Evolutionary conservation across 306 rosid species (phyloP), one percentile per base, ranked within the genome.

Genomic region (Parietaria judaica): DNA sequence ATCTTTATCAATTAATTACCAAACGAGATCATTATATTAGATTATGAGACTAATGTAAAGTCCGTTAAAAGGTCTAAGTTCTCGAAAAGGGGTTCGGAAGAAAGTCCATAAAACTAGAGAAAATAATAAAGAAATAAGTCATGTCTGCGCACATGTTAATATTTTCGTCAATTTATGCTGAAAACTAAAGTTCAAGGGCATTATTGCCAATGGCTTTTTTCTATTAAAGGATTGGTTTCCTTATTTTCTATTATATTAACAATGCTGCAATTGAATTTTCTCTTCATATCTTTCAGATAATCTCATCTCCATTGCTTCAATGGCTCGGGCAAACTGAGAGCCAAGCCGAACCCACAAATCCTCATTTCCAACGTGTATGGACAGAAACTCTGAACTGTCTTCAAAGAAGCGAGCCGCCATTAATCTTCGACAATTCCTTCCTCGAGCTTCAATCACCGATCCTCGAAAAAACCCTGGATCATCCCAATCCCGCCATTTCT

Each of bases 381-480:
- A 66, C 71, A 35, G 84, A 85, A 81, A 79, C 73, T 53, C 79
- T 83, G 11, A 63, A 70, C 47, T 72, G 80, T 73, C 62, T 90
- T 44, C 66, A 38, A 64, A 78, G 81, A 64, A 72, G 87, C 69
- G 80, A 68, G 60, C 89, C 95, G 14, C 85, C 89, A 48, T 49
- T 80, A 51, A 70, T 72, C 79, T 80, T 76, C 6, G 87, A 88
- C 72, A 78, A 88, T 10, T 75, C 81, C 65, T 72, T 85, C 36
- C 95, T 87, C 54, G 66, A 64, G 70, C 87, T 79, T 61, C 81
- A 79, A 11, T 86, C 82, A 71, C 52, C 87, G 39, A 71, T 87
- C 48, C 84, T 87, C 37, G 89, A 71, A 62, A 87, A 87, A 76
- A 80, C 91, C 72, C 91, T 90, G 7, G 81, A 81, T 53, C 89